phyloP scores from a whole-genome alignment of 345 rosid species.

The Triadica sebifera region DNA sequence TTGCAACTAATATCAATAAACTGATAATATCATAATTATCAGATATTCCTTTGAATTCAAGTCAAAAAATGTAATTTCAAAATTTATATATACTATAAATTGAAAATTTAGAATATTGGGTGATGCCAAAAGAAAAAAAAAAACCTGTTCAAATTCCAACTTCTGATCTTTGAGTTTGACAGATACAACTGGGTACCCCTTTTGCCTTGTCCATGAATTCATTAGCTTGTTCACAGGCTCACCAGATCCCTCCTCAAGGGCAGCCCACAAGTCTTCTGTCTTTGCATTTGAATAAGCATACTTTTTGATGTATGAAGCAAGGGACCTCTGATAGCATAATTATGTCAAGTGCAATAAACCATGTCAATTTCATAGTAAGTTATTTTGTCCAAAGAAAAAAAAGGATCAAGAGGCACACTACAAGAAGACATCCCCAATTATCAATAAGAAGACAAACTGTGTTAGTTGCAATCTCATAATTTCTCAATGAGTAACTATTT shows the following conservation, averaged over 20 bases:
- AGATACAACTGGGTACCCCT: constrained; percentile 85
- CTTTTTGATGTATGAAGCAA: constrained; percentile 79
- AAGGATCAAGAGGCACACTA: neutral
- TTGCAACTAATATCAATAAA: constrained; percentile 12
- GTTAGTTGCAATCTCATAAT: neutral
- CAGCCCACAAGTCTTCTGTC: constrained; percentile 91
- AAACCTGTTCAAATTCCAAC: constrained; percentile 89
- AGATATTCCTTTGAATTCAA: constrained; percentile 3
- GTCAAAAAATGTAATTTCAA: neutral
- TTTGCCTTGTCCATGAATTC: constrained; percentile 93
- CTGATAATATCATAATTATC: neutral
- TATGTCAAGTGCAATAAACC: constrained; percentile 3
- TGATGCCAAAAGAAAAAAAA: neutral
- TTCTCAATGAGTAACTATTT: neutral
- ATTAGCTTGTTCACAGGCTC: constrained; percentile 91
- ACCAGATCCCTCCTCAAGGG: constrained; percentile 83
- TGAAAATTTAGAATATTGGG: neutral
- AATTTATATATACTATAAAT: neutral
- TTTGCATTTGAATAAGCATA: constrained; percentile 81
- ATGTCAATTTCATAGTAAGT: neutral
- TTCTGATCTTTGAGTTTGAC: constrained; percentile 64
- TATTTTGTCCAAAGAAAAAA: neutral
- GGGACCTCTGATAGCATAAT: constrained; percentile 59
- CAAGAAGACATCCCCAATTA: neutral
- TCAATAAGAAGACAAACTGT: neutral